Conservation (phyloP, 371 early-diverging fungal genomes). For the Batkoa obscura region DNA sequence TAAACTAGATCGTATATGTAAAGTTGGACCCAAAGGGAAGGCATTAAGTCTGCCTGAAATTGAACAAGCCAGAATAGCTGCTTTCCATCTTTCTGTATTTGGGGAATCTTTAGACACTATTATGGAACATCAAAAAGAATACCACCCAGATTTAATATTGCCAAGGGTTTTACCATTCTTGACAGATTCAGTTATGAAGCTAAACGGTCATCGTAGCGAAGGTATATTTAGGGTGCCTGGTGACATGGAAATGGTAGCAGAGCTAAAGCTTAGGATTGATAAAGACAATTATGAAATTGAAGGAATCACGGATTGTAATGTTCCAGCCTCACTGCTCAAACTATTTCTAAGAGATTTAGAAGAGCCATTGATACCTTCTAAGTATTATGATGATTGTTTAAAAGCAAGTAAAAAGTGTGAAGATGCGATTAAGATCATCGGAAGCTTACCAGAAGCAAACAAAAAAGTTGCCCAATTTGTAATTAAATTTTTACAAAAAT, state of each 20-base stretch:
- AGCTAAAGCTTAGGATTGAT: constrained; percentile 20
- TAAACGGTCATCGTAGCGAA: constrained; percentile 65
- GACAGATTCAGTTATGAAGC: constrained; percentile 42
- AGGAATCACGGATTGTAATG: constrained; percentile 69
- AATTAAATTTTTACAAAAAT: constrained; percentile 61
- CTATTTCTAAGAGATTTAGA: constrained; percentile 86
- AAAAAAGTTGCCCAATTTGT: constrained; percentile 56
- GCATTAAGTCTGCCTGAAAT: constrained; percentile 56
- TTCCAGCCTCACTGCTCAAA: constrained; percentile 79
- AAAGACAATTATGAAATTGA: constrained; percentile 27
- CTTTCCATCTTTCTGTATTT: constrained; percentile 77
- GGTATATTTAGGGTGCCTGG: constrained; percentile 97
- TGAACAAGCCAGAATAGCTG: constrained; percentile 61
- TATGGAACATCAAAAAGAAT: constrained; percentile 34
- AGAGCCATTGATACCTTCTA: constrained; percentile 72
- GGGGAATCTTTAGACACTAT: constrained; percentile 73
- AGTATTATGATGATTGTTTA: constrained; percentile 56
- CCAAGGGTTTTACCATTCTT: constrained; percentile 77
- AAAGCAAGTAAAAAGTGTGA: constrained; percentile 26
- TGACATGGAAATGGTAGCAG: constrained; percentile 70
- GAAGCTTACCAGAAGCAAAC: constrained; percentile 47
- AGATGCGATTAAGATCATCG: constrained; percentile 34
- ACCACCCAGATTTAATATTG: constrained; percentile 18
- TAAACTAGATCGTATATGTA: constrained; percentile 47
- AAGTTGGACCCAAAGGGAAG: constrained; percentile 62